Evolutionary conservation across 345 rosid genomes (phyloP).

Genomic region (Arabis alpina): DNA sequence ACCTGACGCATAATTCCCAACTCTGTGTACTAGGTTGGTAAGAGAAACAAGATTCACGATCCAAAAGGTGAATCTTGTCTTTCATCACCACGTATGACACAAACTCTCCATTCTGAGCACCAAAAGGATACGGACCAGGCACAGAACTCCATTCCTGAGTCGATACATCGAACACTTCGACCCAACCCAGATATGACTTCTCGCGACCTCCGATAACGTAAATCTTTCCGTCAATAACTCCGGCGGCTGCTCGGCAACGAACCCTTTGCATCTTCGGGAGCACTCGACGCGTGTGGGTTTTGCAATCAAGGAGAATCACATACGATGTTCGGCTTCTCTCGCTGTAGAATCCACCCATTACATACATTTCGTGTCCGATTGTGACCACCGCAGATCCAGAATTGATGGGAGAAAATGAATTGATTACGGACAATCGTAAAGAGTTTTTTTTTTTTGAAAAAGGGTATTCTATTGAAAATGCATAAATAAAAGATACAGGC

Average conservation of each 20-base stretch:
- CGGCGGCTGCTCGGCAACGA: constrained; percentile 6
- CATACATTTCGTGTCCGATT: constrained; percentile 2
- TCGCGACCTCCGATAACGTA: constrained; percentile 12
- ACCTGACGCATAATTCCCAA: background rate
- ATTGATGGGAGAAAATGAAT: background rate
- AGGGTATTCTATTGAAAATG: no score
- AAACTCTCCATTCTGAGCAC: background rate
- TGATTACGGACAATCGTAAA: background rate
- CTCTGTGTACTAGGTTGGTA: background rate
- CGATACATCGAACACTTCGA: constrained; percentile 5
- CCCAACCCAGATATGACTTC: background rate
- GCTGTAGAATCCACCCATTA: background rate
- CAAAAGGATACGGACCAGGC: background rate
- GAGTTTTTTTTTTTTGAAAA: no score
- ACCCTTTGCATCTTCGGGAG: background rate
- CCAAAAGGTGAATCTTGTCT: constrained; percentile 2
- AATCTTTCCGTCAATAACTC: constrained; percentile 11
- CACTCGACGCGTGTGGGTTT: no score
- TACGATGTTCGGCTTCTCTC: background rate
- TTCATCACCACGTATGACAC: background rate
- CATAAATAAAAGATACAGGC: no score
- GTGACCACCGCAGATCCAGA: background rate
- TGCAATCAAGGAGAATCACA: constrained; percentile 1
- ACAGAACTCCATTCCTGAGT: background rate
- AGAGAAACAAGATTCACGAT: background rate